Evolutionary conservation across 345 rosid genomes (phyloP), one percentile per base, ranked within the genome.

Genomic region (Gossypium herbaceum): DNA sequence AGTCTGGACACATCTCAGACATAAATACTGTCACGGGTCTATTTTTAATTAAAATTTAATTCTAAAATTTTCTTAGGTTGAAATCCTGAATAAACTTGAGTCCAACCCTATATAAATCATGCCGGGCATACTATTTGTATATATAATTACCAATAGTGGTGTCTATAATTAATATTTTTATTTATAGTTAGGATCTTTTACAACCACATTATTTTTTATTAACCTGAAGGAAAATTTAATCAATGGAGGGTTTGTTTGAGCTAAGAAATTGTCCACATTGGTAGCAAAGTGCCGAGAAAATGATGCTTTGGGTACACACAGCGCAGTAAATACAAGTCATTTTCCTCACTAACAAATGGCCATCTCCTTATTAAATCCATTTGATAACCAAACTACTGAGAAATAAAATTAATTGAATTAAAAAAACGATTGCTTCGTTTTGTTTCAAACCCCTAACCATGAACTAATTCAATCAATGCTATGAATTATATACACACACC

Each of bases 391-490:
- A 22, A 47, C 54, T 20, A 12, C 3, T 47, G 16, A 22, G 41
- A 34, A 34, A 34, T 34, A 34, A 34, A 34, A 34, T 34, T 34
- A 13, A 47, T 56, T 15, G 12, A 68, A 25, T 34, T 34, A 5
- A 5, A 34, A 34, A 34, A 34, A 34, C 7, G 41, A 34, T 34
- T 34, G n/a, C 71, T 68, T 68, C 39, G 27, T 65, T 25, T 34
- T 43, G n/a, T 12, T 66, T 24, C 41, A 8, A 68, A 68, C 57
- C 15, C 43, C 58, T 68, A 68, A 24, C 72, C 22, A 16, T 25
- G 57, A 68, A 48, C 72, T 50, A 68, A 68, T 68, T 68, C 72
- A 24, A 48, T 48, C 58, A 68, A 68, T 48, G 24, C 25, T 34
- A 24, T 12, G 11, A 29, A 24, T 24, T 3, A 11, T 16, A 4